phyloP scores from a whole-genome alignment of 2,329 filamentous ascomycete genomes.

The Bipolaris victoriae region DNA sequence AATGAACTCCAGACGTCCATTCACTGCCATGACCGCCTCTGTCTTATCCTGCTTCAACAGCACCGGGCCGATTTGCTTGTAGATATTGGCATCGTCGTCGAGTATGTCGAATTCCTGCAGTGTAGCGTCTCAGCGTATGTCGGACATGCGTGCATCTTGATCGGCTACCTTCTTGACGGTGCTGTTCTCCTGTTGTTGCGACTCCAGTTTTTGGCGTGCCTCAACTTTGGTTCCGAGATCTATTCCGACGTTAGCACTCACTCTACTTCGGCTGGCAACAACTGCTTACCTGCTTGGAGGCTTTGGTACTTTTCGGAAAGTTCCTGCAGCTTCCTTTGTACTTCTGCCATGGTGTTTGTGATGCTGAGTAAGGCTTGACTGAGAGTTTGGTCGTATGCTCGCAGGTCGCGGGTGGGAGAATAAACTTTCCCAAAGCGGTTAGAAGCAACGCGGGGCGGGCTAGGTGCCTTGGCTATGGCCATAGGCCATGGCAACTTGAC shows the following conservation, averaged over 20 bases:
- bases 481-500: conserved; percentile 17
- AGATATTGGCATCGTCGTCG: conserved; percentile 84
- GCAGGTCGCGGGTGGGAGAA: conserved; percentile 33
- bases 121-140: conserved; percentile 2
- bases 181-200: conserved; percentile 90
- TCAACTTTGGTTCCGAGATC: conserved; percentile 79
- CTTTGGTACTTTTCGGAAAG: conserved; percentile 88
- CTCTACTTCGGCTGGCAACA: background rate
- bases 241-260: conserved; percentile 49
- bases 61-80: conserved; percentile 93
- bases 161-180: conserved; percentile 76
- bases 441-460: conserved; percentile 31
- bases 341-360: conserved; percentile 54
- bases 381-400: conserved; percentile 24
- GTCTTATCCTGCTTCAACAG: conserved; percentile 91
- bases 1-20: conserved; percentile 90
- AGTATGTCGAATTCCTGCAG: conserved; percentile 79
- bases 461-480: conserved; percentile 19
- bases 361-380: conserved; percentile 34
- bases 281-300: conserved; percentile 74
- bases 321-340: conserved; percentile 77
- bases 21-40: conserved; percentile 89
- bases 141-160: background rate
- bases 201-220: conserved; percentile 88
- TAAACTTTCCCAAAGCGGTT: conserved; percentile 29